Percentiles rank a stretch among this genome's conserved stretches.
These are phyloP conservation scores for Vigna unguiculata DNA, from an alignment of 306 rosid species.

Conservation along the genomic window DNA sequence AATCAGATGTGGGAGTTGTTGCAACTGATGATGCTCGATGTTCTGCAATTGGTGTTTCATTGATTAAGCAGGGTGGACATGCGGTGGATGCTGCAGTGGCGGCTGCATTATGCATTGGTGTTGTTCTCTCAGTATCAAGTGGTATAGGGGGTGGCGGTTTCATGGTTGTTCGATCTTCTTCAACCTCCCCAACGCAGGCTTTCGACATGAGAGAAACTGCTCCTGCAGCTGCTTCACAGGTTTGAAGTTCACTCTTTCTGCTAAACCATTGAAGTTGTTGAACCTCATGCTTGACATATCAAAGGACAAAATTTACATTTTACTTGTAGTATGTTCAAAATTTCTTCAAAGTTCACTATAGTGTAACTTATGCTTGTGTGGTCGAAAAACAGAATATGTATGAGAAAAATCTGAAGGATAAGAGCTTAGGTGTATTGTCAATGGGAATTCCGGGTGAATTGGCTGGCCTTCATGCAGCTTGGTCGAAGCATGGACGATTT, in stretches of 20 bases:
- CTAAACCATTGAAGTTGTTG: constrained; percentile 27
- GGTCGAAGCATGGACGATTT: constrained; percentile 81
- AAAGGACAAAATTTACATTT: constrained; percentile 16
- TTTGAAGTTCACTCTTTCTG: constrained; percentile 47
- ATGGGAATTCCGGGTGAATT: constrained; percentile 92
- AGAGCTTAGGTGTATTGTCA: constrained; percentile 67
- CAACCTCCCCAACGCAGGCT: constrained; percentile 64
- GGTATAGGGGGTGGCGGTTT: constrained; percentile 95
- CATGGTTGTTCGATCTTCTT: constrained; percentile 75
- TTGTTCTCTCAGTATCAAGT: constrained; percentile 74
- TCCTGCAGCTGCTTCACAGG: constrained; percentile 92
- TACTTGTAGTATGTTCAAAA: not conserved
- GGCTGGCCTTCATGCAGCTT: constrained; percentile 91
- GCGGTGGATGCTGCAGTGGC: constrained; percentile 98
- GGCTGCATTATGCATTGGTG: constrained; percentile 84
- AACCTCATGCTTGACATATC: constrained; percentile 11
- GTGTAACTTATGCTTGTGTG: constrained; percentile 32
- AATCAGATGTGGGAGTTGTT: constrained; percentile 87
- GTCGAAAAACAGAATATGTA: constrained; percentile 77
- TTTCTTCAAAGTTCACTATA: not conserved
- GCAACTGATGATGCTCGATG: constrained; percentile 90
- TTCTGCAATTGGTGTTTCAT: constrained; percentile 75
- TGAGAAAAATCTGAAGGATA: constrained; percentile 59
- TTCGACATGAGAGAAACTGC: constrained; percentile 94
- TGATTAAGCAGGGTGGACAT: constrained; percentile 84